These are phyloP conservation scores for Hygrophoropsis aurantiaca DNA, from an alignment of 768 basidiomycete genomes.

Conservation along the genomic window DNA sequence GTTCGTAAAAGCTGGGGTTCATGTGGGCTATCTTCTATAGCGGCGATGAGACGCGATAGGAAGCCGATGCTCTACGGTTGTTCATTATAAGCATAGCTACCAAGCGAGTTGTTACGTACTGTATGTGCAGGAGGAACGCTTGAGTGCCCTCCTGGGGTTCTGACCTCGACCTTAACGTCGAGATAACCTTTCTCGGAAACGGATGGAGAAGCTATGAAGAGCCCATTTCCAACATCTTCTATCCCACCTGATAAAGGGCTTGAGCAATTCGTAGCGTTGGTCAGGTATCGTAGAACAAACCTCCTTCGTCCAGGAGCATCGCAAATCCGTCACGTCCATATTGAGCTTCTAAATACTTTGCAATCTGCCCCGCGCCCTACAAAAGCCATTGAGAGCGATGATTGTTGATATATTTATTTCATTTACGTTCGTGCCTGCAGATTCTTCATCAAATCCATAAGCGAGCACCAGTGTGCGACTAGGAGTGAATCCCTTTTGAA, in stretches of 20 bases:
- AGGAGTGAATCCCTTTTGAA: constrained; percentile 46
- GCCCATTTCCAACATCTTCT: constrained; percentile 1
- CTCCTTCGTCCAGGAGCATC: constrained; percentile 83
- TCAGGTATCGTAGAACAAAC: constrained; percentile 33
- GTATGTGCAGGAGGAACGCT: constrained; percentile 80
- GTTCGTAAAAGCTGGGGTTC: constrained; percentile 41
- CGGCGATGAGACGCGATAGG: constrained; percentile 61
- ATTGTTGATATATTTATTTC: not conserved
- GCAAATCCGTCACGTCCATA: constrained; percentile 74
- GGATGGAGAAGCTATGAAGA: constrained; percentile 52
- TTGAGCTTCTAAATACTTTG: constrained; percentile 44
- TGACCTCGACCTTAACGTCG: constrained; percentile 60
- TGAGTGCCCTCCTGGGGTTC: constrained; percentile 75
- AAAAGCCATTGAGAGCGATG: not conserved
- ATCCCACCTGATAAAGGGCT: not conserved
- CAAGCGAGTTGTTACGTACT: too few species aligned
- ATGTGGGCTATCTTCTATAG: constrained; percentile 64
- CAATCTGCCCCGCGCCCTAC: constrained; percentile 53
- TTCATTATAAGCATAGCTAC: too few species aligned
- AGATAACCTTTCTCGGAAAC: constrained; percentile 74
- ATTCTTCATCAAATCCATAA: constrained; percentile 56
- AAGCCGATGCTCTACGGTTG: constrained; percentile 76
- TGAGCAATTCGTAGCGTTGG: not conserved
- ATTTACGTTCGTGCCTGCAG: constrained; percentile 44
- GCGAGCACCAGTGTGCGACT: constrained; percentile 40